Percentiles rank a stretch among this genome's conserved stretches.
Evolutionary conservation across 768 basidiomycete genomes (phyloP).

Genomic region (Leccinellum albellum): DNA sequence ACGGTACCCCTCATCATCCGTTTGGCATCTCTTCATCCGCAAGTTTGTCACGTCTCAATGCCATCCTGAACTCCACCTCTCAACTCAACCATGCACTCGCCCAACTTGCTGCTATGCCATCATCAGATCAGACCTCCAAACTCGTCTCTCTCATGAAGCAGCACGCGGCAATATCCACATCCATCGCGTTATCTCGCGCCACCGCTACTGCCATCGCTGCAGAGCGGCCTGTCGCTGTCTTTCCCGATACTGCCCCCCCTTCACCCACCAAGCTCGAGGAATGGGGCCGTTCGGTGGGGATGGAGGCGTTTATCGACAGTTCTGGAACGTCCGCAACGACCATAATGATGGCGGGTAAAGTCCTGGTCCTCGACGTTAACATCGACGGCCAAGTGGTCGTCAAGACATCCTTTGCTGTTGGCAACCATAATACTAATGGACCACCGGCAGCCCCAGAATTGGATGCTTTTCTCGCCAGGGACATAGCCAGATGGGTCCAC

Average conservation of each 20-base stretch:
- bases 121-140: slow-evolving; percentile 58
- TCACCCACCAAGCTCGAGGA: slow-evolving; percentile 43
- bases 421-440: slow-evolving; percentile 43
- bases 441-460: slow-evolving; percentile 42
- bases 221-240: slow-evolving; percentile 16
- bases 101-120: slow-evolving; percentile 40
- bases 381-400: slow-evolving; percentile 48
- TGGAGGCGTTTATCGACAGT: slow-evolving; percentile 72
- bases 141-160: slow-evolving; percentile 67
- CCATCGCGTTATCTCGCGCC: slow-evolving; percentile 25
- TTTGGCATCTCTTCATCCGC: slow-evolving; percentile 21
- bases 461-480: slow-evolving; percentile 58
- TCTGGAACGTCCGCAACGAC: slow-evolving; percentile 44
- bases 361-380: slow-evolving; percentile 76
- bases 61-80: slow-evolving; percentile 48
- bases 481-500: slow-evolving; percentile 52
- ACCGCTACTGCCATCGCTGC: slow-evolving; percentile 20
- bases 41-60: slow-evolving; percentile 39
- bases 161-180: slow-evolving; percentile 42
- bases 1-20: slow-evolving; percentile 17
- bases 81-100: slow-evolving; percentile 53
- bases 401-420: slow-evolving; percentile 70
- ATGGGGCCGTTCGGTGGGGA: slow-evolving; percentile 62
- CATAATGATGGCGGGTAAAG: slow-evolving; percentile 70
- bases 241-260: slow-evolving; percentile 29